A percentile compares a stretch with the other conserved stretches of the same genome.
Conservation (phyloP, 441 rosid species). For the Adansonia grandidieri region DNA sequence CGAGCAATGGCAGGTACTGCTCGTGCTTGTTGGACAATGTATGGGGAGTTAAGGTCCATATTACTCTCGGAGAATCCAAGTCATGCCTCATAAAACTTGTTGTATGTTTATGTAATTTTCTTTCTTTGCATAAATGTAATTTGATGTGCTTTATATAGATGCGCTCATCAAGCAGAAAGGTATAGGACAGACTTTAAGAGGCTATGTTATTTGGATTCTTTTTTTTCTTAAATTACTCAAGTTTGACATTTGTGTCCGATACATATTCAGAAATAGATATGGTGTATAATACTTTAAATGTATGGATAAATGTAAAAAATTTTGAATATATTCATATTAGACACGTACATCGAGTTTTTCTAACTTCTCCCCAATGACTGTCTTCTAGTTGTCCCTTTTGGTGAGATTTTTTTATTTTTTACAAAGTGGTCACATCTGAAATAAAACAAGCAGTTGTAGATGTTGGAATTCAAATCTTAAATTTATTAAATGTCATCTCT, state of each 20-base stretch:
- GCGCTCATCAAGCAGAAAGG: not conserved
- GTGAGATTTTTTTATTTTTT: too few species aligned
- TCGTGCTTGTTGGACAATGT: conserved; percentile 56
- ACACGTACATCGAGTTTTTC: too few species aligned
- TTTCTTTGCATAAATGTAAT: conserved; percentile 5
- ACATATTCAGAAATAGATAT: not conserved
- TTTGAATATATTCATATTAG: too few species aligned
- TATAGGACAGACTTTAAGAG: not conserved
- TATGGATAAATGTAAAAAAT: too few species aligned
- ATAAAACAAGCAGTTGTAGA: too few species aligned
- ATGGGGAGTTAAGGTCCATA: conserved; percentile 44
- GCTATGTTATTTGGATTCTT: not conserved
- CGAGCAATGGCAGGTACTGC: conserved; percentile 55
- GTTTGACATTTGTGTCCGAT: too few species aligned
- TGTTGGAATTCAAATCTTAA: too few species aligned
- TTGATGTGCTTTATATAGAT: not conserved
- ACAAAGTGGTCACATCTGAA: too few species aligned
- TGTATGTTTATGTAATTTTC: conserved; percentile 21
- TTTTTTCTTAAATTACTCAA: not conserved
- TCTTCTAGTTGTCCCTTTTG: too few species aligned
- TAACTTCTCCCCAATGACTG: too few species aligned
- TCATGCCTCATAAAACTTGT: conserved; percentile 27
- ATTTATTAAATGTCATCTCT: too few species aligned
- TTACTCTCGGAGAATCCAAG: conserved; percentile 37
- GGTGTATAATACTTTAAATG: not conserved